Evolutionary conservation across 2,329 filamentous ascomycete species (phyloP).

Genomic region (Alternaria postmessia): DNA sequence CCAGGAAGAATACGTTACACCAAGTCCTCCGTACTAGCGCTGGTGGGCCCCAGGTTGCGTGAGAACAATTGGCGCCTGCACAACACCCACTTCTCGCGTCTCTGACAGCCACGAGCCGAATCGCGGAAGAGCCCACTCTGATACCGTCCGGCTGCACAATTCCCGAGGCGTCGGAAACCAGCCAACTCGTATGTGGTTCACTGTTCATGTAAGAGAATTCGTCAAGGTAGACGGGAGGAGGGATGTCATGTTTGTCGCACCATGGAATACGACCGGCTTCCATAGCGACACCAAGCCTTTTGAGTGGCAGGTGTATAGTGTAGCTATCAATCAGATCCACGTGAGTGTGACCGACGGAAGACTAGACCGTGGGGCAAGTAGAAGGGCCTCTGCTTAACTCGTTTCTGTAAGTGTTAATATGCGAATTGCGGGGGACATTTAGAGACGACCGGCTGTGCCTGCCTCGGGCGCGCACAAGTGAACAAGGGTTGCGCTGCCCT

Average conservation of each 20-base stretch:
- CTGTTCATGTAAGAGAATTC: conserved; percentile 21
- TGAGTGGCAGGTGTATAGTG: conserved; percentile 17
- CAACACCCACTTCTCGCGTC: conserved; percentile 17
- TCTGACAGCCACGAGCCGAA: conserved; percentile 20
- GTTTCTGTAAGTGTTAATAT: conserved; percentile 29
- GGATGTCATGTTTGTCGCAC: conserved; percentile 15
- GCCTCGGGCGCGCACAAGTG: conserved; percentile 9
- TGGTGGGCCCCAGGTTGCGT: conserved; percentile 18
- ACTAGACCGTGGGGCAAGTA: conserved; percentile 24
- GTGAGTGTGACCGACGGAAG: conserved; percentile 22
- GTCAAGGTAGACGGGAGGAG: conserved; percentile 12
- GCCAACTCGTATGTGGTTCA: conserved; percentile 10
- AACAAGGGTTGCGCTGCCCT: conserved; percentile 25
- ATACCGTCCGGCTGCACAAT: background rate
- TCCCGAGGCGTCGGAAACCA: conserved; percentile 22
- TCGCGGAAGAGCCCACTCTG: conserved; percentile 7
- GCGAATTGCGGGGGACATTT: conserved; percentile 25
- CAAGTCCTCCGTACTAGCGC: conserved; percentile 26
- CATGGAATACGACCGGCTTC: conserved; percentile 10
- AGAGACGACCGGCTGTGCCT: conserved; percentile 27
- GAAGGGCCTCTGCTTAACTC: conserved; percentile 24
- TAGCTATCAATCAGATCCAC: conserved; percentile 20
- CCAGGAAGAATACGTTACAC: conserved; percentile 29
- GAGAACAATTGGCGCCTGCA: conserved; percentile 22
- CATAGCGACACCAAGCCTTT: background rate